These are phyloP conservation scores for Hibiscus tridactylites DNA, from an alignment of 345 rosid species.

Conservation along the genomic window DNA sequence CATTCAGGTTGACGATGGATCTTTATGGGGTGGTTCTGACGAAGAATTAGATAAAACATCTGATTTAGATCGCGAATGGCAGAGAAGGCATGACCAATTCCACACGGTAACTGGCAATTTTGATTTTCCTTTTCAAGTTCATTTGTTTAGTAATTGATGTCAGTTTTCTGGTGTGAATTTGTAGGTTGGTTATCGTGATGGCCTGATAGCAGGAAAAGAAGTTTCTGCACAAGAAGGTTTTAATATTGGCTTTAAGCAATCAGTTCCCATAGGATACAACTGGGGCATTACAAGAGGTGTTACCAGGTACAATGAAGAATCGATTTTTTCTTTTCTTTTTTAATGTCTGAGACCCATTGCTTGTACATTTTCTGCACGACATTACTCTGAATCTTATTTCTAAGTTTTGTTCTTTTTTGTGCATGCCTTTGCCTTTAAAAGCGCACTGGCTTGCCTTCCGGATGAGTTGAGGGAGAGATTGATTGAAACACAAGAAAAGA, in stretches of 20 bases:
- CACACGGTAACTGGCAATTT: slow-evolving; percentile 28
- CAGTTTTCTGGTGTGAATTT: not conserved
- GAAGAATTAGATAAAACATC: slow-evolving; percentile 16
- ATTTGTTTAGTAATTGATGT: slow-evolving; percentile 30
- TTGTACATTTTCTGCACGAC: not conserved
- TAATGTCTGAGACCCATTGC: not conserved
- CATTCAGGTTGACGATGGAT: slow-evolving; percentile 27
- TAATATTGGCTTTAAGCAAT: slow-evolving; percentile 61
- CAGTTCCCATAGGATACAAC: slow-evolving; percentile 51
- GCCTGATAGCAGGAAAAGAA: slow-evolving; percentile 67
- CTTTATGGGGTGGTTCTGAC: slow-evolving; percentile 33
- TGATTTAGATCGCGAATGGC: slow-evolving; percentile 38
- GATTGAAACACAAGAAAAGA: slow-evolving; percentile 37
- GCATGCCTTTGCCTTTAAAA: slow-evolving; percentile 13
- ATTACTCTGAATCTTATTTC: slow-evolving; percentile 47
- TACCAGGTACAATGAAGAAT: slow-evolving; percentile 40
- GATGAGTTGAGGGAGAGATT: slow-evolving; percentile 43
- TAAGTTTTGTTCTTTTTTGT: slow-evolving; percentile 13
- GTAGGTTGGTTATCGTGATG: slow-evolving; percentile 79
- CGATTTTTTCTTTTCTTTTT: not conserved
- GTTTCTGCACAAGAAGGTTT: slow-evolving; percentile 75
- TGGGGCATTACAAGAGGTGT: slow-evolving; percentile 79
- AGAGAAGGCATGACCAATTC: slow-evolving; percentile 34
- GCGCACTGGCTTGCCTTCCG: slow-evolving; percentile 60
- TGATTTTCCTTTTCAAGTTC: not conserved